Conservation (phyloP, 2,329 filamentous ascomycete species). For the Fusarium longipes region DNA sequence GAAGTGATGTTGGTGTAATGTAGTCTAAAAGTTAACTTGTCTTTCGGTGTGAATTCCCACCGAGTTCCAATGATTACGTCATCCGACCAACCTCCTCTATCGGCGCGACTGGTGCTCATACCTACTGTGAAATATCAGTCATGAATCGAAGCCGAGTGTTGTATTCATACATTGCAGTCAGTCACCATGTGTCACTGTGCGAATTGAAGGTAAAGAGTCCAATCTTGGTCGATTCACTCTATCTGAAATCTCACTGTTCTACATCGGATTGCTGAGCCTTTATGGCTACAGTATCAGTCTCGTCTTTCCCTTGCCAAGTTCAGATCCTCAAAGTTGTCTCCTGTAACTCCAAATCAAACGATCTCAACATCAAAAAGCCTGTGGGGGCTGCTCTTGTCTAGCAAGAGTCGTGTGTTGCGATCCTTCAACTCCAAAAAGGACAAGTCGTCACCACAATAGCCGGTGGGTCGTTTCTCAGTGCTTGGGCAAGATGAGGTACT, state of each 20-base stretch:
- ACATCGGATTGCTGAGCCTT: not conserved
- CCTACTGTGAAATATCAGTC: not conserved
- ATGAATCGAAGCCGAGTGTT: not conserved
- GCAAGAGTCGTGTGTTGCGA: not conserved
- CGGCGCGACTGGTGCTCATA: no score
- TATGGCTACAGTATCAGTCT: not conserved
- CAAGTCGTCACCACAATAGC: no score
- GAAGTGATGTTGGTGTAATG: fast-evolving
- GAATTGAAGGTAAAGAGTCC: no score
- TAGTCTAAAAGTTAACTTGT: not conserved
- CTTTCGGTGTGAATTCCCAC: not conserved
- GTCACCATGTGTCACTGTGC: no score
- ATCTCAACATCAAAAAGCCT: not conserved
- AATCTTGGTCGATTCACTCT: not conserved
- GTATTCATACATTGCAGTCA: not conserved
- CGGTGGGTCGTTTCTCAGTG: no score
- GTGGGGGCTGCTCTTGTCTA: not conserved
- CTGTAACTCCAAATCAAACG: no score
- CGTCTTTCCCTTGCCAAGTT: not conserved
- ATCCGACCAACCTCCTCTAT: not conserved
- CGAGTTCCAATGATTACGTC: constrained; percentile 4
- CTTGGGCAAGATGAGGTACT: no score
- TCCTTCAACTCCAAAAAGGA: not conserved
- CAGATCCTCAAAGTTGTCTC: not conserved
- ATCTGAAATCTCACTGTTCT: no score